Evolutionary conservation across 2,329 filamentous ascomycete genomes (phyloP).

Genomic region (Cladophialophora carrionii): DNA sequence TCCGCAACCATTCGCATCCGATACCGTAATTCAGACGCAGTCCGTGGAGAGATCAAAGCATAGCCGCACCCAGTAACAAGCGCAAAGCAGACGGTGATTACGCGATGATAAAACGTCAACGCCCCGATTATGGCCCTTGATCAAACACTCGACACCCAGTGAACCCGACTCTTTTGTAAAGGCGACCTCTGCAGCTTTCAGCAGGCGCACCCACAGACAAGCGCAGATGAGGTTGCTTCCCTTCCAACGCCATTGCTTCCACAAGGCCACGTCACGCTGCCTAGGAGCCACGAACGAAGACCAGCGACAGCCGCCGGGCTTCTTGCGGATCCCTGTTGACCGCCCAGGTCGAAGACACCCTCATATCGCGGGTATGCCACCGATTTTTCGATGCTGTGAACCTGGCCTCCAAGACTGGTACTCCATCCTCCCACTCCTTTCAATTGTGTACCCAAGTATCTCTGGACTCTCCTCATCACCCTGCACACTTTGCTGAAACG

Average conservation of each 20-base stretch:
- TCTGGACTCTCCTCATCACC: conserved; percentile 18
- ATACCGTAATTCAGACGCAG: background rate
- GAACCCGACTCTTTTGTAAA: conserved; percentile 5
- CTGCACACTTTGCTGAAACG: conserved; percentile 12
- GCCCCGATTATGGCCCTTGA: background rate
- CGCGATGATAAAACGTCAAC: conserved; percentile 9
- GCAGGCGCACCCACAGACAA: background rate
- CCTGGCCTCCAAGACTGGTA: background rate
- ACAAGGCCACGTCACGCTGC: background rate
- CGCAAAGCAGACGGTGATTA: conserved; percentile 11
- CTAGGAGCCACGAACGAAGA: background rate
- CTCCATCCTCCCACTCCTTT: background rate
- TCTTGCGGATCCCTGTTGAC: background rate
- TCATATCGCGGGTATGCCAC: background rate
- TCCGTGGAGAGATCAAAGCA: background rate
- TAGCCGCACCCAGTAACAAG: background rate
- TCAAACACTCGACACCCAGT: background rate
- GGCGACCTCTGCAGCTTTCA: conserved; percentile 2
- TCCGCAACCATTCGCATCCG: background rate
- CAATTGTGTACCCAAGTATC: background rate
- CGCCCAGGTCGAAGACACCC: background rate
- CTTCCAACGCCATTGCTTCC: conserved; percentile 3
- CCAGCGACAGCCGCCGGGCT: background rate
- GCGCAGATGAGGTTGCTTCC: background rate
- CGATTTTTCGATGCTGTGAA: background rate